Base-by-base conservation (phyloP, 768 basidiomycete species). In the Pleurotus pulmonarius region DNA sequence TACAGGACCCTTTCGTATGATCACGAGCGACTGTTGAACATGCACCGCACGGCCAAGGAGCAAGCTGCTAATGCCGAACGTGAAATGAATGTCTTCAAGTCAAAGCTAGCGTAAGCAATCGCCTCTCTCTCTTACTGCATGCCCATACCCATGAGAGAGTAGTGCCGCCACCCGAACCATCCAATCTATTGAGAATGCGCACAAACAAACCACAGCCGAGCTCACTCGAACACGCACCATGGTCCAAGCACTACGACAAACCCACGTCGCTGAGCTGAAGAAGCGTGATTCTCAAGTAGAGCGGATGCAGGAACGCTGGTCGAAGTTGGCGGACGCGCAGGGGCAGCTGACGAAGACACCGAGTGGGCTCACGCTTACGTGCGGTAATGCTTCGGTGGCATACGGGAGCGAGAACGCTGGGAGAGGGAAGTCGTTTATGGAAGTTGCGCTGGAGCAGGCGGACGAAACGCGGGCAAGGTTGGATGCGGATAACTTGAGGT, bases 241-340 rank as follows among this genome's bases (percentile, higher is more conserved):
- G 0, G 64, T 94, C 9, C 89, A 90, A 60, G 81, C 81, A 8
- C 73, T 90, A 11, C 84, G 92, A 22, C 76, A 83, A 40, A 81
- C 86, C 0, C 83, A 91, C 59, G 78, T 82, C 56, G 75, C 77
- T 37, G 92, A 94, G 65, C 66, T 91, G 34, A 92, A 87, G 78
- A 89, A 88, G 75, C 83, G 82, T 63, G 92, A 94, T 61, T 87
- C 86, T 61, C 91, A 94, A 40, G 70, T 86, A 15, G 91, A 93
- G 62, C 79, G 84, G 15, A 83, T 88, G 65, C 61, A 81, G 24
- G 91, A 93, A 48, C 84, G 83, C 60, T 92, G 89, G 88, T 73
- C 76, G 25, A 92, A 85, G 65, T 67, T 93, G 15, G 71, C 81
- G 4, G 90, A 92, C 56, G 67, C 77, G 8, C 92, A 93, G 67